Conservation (phyloP, 495 filamentous ascomycete species). For the Penicillium macrosclerotiorum region DNA sequence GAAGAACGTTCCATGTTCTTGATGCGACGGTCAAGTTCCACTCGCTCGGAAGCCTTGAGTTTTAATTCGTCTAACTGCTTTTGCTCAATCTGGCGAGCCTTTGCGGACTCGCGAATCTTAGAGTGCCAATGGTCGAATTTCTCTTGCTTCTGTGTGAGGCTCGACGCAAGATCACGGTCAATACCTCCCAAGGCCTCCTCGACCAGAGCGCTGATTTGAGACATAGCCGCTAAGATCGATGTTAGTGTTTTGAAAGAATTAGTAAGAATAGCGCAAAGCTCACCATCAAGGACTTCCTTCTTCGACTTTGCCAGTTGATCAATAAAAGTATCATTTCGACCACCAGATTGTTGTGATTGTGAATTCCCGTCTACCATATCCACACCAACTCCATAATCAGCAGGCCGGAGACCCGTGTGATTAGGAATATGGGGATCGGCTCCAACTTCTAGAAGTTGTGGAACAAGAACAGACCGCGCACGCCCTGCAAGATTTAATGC, state of each 20-base stretch:
- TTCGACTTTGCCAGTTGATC: conserved; percentile 58
- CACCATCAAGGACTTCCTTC: conserved; percentile 48
- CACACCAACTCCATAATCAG: conserved; percentile 90
- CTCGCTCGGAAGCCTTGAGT: conserved; percentile 53
- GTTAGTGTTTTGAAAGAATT: conserved; percentile 21
- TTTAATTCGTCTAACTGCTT: conserved; percentile 66
- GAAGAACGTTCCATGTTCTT: conserved; percentile 58
- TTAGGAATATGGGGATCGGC: conserved; percentile 89
- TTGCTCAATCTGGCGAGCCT: conserved; percentile 71
- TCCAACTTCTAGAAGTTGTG: conserved; percentile 88
- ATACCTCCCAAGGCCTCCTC: conserved; percentile 61
- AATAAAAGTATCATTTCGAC: conserved; percentile 52
- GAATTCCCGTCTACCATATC: conserved; percentile 49
- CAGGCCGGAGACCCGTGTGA: conserved; percentile 76
- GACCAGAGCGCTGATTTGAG: conserved; percentile 41
- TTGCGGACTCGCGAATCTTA: conserved; percentile 75
- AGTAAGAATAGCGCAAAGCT: not conserved
- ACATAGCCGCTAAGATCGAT: conserved; percentile 60
- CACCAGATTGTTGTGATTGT: conserved; percentile 49
- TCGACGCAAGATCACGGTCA: conserved; percentile 69
- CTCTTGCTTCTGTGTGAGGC: conserved; percentile 76
- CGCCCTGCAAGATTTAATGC: conserved; percentile 90
- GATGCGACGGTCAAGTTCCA: conserved; percentile 59
- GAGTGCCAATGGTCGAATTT: conserved; percentile 73
- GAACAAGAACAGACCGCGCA: conserved; percentile 89